Evolutionary conservation across 768 basidiomycete genomes (phyloP), one percentile per base, ranked within the genome.

Genomic region (Pleurotus sapidus): DNA sequence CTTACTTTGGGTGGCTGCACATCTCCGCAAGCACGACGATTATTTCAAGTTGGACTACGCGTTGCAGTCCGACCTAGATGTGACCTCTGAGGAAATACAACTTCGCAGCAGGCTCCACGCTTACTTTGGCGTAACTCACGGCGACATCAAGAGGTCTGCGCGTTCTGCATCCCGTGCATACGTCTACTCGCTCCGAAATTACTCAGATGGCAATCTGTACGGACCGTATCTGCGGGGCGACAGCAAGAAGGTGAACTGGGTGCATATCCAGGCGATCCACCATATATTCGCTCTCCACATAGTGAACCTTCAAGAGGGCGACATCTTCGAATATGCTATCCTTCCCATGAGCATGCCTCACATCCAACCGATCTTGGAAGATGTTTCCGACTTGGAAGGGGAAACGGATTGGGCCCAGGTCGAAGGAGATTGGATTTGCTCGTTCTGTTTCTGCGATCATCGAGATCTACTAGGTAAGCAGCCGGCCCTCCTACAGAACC

Each of bases 391-490:
- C 56, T 58, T 77, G 49, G 68, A 72, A 42, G 62, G 67, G 43
- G 72, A 69, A 50, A 58, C 63, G 45, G 85, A 87, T 65, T 86
- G 85, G 84, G 83, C 79, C 1, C 82, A 84, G 2, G 68, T 89
- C 0, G 72, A 74, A 30, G 88, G 88, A 0, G 30, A 68, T 14
- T 90, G 88, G 88, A 69, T 72, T 3, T 77, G 84, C 11, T 77
- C 81, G n/a, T 89, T 88, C 63, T 84, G 80, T 53, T 90, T 87
- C 63, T 78, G 81, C 53, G 87, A 90, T 65, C 87, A 90, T 63
- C 70, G 84, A 4, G 84, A 85, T 47, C 74, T 90, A 38, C 62
- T 87, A 42, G 70, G 87, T 89, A 63, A 67, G 86, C 27, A 9
- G 27, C 17, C 15, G 3, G 47, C 24, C 15, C 8, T 24, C 17